phyloP scores from a whole-genome alignment of 129 eudicot species.

The Dittrichia graveolens region DNA sequence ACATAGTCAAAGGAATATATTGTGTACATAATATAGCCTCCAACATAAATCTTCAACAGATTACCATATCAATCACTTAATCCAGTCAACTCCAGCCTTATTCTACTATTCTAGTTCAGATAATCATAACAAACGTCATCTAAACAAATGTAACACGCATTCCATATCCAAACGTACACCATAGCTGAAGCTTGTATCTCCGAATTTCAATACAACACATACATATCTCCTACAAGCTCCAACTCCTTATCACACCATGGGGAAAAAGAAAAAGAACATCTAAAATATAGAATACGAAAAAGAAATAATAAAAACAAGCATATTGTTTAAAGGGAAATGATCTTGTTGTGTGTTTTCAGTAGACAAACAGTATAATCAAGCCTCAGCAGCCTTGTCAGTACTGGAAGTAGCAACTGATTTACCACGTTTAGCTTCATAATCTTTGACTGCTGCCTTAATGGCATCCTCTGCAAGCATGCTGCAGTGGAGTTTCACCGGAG shows the following conservation, averaged over 20 bases:
- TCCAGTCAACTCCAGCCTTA: background rate
- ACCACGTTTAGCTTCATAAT: slow-evolving; percentile 70
- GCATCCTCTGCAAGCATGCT: slow-evolving; percentile 99
- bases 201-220: slow-evolving; percentile 4
- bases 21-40: too few relatives aligned
- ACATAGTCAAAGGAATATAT: too few relatives aligned
- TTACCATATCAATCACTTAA: background rate
- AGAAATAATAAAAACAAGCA: background rate
- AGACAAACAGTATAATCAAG: slow-evolving; percentile 34
- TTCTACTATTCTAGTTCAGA: background rate
- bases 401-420: slow-evolving; percentile 36
- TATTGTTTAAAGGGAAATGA: slow-evolving; percentile 1
- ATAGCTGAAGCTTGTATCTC: slow-evolving; percentile 7
- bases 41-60: too few relatives aligned
- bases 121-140: slow-evolving; percentile 5
- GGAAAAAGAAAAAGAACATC: background rate
- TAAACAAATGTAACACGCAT: slow-evolving; percentile 1
- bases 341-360: background rate
- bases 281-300: background rate
- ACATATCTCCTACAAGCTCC: slow-evolving; percentile 14
- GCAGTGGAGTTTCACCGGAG: slow-evolving; percentile 95
- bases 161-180: slow-evolving; percentile 4
- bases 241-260: slow-evolving; percentile 10
- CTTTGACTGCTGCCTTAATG: slow-evolving; percentile 90
- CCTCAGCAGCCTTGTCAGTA: slow-evolving; percentile 59